Conservation (phyloP, 768 basidiomycete genomes). For the Solioccasus polychromus region DNA sequence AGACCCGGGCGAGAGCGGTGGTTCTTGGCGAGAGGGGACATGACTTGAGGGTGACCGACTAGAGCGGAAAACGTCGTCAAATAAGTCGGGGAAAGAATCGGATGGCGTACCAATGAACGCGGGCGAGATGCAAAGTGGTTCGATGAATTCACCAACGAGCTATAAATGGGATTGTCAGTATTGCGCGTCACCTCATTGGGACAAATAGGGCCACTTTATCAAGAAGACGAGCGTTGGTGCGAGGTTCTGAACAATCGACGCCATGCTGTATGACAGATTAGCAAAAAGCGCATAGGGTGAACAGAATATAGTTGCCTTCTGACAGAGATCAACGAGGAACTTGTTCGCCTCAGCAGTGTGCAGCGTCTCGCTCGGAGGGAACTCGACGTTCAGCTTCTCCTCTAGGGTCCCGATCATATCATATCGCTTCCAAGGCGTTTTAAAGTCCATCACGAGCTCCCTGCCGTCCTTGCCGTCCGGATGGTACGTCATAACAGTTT, state of each 20-base stretch:
- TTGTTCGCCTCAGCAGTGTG: conserved; percentile 85
- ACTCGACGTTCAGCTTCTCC: conserved; percentile 86
- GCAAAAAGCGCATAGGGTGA: not conserved
- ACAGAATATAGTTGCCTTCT: conserved; percentile 54
- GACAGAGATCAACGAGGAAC: conserved; percentile 81
- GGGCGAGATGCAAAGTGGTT: conserved; percentile 93
- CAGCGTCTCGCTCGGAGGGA: conserved; percentile 89
- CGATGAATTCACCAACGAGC: conserved; percentile 98
- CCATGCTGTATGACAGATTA: conserved; percentile 59
- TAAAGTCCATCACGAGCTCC: conserved; percentile 78
- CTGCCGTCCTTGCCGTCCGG: conserved; percentile 90
- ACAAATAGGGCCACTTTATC: conserved; percentile 73
- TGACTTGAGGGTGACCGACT: conserved; percentile 99
- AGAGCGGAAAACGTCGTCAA: conserved; percentile 4
- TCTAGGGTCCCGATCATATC: conserved; percentile 98
- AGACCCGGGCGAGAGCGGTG: conserved; percentile 96
- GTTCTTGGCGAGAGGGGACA: conserved; percentile 99
- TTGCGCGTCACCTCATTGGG: too few relatives aligned
- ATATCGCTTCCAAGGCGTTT: conserved; percentile 95
- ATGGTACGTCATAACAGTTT: conserved; percentile 79
- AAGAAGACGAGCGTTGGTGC: conserved; percentile 90
- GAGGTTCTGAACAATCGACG: conserved; percentile 94
- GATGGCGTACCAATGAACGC: conserved; percentile 77
- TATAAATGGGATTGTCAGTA: conserved; percentile 21
- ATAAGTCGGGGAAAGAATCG: not conserved